These are phyloP conservation scores for Flaveria bidentis DNA, from an alignment of 129 eudicot genomes.

Conservation along the genomic window DNA sequence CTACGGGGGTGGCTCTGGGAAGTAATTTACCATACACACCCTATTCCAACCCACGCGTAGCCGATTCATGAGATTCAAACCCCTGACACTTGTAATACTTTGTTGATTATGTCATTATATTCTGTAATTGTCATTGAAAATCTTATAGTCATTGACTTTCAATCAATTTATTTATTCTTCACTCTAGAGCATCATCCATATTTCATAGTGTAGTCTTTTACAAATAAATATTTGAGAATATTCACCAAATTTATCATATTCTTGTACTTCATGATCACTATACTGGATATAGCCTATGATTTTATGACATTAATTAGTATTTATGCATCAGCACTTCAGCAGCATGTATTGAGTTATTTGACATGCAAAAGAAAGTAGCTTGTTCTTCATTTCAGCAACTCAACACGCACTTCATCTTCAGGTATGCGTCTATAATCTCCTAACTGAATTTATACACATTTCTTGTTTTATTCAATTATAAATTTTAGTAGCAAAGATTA, in stretches of 20 bases:
- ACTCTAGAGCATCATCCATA: conserved; percentile 29
- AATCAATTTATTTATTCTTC: conserved; percentile 82
- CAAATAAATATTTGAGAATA: neutral
- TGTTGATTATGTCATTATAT: conserved; percentile 49
- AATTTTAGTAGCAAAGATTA: neutral
- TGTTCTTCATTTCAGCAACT: conserved; percentile 24
- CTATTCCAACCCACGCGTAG: conserved; percentile 35
- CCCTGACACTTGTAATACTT: conserved; percentile 65
- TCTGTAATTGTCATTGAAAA: conserved; percentile 58
- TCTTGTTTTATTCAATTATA: neutral
- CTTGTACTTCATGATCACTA: neutral
- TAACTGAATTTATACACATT: neutral
- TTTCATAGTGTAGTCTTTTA: conserved; percentile 28
- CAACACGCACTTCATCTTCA: conserved; percentile 22
- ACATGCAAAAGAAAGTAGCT: conserved; percentile 17
- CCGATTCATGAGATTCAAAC: conserved; percentile 33
- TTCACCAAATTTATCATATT: neutral
- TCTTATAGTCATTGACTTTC: conserved; percentile 57
- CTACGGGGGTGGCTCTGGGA: conserved; percentile 35
- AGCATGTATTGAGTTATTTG: conserved; percentile 15
- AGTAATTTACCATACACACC: conserved; percentile 25
- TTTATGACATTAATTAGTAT: neutral
- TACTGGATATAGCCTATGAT: neutral
- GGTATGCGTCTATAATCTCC: conserved; percentile 29
- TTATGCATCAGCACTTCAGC: conserved; percentile 2